These are phyloP conservation scores for Botrytis medusae DNA, from an alignment of 2,329 filamentous ascomycete species.

Conservation along the genomic window DNA sequence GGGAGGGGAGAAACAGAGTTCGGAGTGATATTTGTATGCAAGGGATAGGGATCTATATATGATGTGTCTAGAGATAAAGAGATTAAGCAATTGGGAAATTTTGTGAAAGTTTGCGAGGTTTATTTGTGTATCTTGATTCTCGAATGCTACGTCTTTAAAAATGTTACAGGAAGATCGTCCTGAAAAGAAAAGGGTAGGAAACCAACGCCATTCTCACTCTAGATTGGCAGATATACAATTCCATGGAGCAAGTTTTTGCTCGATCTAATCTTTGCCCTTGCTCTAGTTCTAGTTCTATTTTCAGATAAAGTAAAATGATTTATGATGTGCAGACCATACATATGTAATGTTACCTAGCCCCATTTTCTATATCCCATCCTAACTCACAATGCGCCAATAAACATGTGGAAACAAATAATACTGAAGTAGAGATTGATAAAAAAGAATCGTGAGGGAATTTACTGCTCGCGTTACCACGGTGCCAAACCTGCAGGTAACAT, in stretches of 20 bases:
- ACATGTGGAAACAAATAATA: neutral
- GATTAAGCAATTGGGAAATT: neutral
- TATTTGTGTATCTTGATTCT: neutral
- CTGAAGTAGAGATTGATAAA: neutral
- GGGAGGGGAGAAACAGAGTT: neutral
- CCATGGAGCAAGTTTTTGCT: neutral
- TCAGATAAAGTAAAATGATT: neutral
- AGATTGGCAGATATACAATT: too few relatives aligned
- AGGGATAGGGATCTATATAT: neutral
- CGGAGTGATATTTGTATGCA: neutral
- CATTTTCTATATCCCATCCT: neutral
- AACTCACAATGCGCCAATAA: neutral
- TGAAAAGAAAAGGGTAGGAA: neutral
- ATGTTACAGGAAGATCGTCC: neutral
- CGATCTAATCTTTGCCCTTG: neutral
- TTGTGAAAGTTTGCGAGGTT: too few relatives aligned
- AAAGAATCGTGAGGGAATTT: neutral
- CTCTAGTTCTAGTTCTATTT: neutral
- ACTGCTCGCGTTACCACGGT: slow-evolving; percentile 32
- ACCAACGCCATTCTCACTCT: neutral
- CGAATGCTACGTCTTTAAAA: neutral
- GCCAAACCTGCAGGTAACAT: slow-evolving; percentile 36
- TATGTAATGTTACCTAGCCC: neutral
- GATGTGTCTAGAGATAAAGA: neutral
- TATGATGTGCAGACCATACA: neutral